A percentile compares a stretch with the other conserved stretches of the same genome.
These are phyloP conservation scores for Dictyostelium intermedium DNA, from an alignment of 78 protist species.

Conservation along the genomic window DNA sequence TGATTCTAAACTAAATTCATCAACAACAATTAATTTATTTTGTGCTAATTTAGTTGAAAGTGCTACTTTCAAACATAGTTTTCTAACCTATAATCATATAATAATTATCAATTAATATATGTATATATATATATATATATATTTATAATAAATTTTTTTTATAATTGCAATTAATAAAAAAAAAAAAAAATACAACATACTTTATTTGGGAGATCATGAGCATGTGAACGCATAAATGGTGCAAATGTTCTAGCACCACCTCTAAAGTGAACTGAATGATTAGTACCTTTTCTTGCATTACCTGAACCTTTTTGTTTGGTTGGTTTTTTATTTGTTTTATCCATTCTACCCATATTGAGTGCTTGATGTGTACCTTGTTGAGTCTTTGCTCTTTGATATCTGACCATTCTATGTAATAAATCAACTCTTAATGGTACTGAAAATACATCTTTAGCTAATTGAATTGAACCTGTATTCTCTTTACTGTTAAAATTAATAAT, in stretches of 20 bases:
- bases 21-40: conserved; percentile 41
- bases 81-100: neutral
- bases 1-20: conserved; percentile 27
- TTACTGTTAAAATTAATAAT: conserved; percentile 10
- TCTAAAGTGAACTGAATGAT: conserved; percentile 44
- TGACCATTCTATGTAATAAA: conserved; percentile 53
- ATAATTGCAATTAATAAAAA: too few relatives aligned
- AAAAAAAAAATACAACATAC: neutral
- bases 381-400: conserved; percentile 75
- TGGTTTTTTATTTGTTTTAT: conserved; percentile 54
- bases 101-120: neutral
- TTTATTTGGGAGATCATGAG: conserved; percentile 36
- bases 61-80: conserved; percentile 28
- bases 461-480: neutral
- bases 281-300: conserved; percentile 72
- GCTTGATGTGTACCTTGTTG: conserved; percentile 72
- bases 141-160: too few relatives aligned
- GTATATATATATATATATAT: too few relatives aligned
- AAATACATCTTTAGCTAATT: conserved; percentile 36
- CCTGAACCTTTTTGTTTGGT: conserved; percentile 59
- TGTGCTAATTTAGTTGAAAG: conserved; percentile 56
- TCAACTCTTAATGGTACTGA: conserved; percentile 57
- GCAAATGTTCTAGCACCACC: conserved; percentile 68
- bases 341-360: conserved; percentile 48
- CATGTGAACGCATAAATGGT: conserved; percentile 52